Conservation (phyloP, 306 rosid species). For the Castanospermum australe region DNA sequence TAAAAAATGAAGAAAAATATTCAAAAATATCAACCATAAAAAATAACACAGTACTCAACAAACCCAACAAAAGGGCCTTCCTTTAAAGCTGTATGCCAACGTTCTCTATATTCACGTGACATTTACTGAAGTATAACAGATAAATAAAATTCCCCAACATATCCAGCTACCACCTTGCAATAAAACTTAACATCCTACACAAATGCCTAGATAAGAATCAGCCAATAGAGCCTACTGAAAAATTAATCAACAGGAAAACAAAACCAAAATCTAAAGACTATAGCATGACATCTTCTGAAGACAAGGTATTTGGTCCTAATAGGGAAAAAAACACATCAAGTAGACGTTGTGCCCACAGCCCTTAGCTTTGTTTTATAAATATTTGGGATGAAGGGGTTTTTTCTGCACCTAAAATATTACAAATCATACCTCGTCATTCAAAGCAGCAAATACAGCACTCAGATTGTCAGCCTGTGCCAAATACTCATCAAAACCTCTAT, state of each 20-base stretch:
- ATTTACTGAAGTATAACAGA: background rate
- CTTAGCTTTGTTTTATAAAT: background rate
- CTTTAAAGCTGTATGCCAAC: conserved; percentile 3
- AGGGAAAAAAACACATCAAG: background rate
- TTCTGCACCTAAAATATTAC: background rate
- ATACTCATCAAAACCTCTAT: conserved; percentile 93
- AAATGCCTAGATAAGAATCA: background rate
- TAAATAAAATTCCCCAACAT: background rate
- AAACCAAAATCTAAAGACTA: background rate
- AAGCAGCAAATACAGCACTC: conserved; percentile 92
- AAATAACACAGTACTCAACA: background rate
- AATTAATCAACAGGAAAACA: conserved; percentile 6
- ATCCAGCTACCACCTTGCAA: conserved; percentile 9
- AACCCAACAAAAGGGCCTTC: background rate
- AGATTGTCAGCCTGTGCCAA: conserved; percentile 94
- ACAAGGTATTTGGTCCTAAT: background rate
- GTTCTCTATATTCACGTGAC: background rate
- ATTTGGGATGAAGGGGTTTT: background rate
- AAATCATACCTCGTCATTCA: conserved; percentile 80
- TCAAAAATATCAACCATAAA: background rate
- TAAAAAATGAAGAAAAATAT: conserved; percentile 12
- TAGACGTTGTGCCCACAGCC: background rate
- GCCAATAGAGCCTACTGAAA: background rate
- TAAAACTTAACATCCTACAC: background rate
- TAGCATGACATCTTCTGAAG: background rate